A percentile compares a stretch with the other conserved stretches of the same genome.
Conservation (phyloP, 2,329 filamentous ascomycete genomes). For the Sclerotiophoma versabilis region DNA sequence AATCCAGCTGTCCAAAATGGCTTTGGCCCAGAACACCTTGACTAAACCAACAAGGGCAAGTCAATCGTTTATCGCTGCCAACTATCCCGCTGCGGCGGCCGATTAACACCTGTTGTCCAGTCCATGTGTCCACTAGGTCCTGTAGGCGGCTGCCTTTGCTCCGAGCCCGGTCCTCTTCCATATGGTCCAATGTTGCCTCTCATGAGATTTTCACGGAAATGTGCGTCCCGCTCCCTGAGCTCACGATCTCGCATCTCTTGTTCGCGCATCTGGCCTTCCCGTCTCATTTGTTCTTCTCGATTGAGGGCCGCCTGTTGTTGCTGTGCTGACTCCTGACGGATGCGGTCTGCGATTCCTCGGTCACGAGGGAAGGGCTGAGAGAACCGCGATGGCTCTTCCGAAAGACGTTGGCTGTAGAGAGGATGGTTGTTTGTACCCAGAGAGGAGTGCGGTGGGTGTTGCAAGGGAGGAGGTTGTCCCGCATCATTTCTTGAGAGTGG, state of each 20-base stretch:
- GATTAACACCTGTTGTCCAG: slow-evolving; percentile 26
- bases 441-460: slow-evolving; percentile 44
- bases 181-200: slow-evolving; percentile 28
- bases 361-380: slow-evolving; percentile 33
- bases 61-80: slow-evolving; percentile 22
- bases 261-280: slow-evolving; percentile 31
- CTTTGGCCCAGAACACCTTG: background rate
- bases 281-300: slow-evolving; percentile 32
- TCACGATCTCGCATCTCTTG: slow-evolving; percentile 33
- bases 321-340: slow-evolving; percentile 41
- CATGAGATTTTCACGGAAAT: slow-evolving; percentile 31
- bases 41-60: background rate
- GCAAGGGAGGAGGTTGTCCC: slow-evolving; percentile 35
- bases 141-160: slow-evolving; percentile 20
- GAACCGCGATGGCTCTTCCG: slow-evolving; percentile 39
- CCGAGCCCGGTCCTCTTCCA: slow-evolving; percentile 19
- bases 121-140: slow-evolving; percentile 26
- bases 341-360: slow-evolving; percentile 36
- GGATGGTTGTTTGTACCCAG: slow-evolving; percentile 36
- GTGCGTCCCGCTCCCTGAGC: slow-evolving; percentile 27
- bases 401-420: slow-evolving; percentile 35
- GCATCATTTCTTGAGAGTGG: slow-evolving; percentile 40
- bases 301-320: slow-evolving; percentile 34
- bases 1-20: background rate
- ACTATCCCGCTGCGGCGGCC: slow-evolving; percentile 27